phyloP scores from a whole-genome alignment of 306 rosid genomes.

The Quillaja saponaria region DNA sequence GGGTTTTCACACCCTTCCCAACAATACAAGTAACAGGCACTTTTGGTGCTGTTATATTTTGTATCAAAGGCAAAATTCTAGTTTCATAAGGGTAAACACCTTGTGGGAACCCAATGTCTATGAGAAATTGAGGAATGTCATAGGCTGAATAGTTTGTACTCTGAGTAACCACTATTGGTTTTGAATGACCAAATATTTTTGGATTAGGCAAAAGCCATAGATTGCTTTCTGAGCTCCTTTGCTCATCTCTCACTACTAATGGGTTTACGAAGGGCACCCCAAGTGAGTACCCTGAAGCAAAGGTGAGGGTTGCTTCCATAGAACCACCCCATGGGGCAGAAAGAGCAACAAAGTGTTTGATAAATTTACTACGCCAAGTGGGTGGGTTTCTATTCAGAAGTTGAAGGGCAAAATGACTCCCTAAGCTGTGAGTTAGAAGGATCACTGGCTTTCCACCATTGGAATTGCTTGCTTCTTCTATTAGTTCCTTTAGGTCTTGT shows the following conservation, averaged over 20 bases:
- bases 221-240: slow-evolving; percentile 84
- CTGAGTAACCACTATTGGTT: slow-evolving; percentile 52
- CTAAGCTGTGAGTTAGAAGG: slow-evolving; percentile 80
- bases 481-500: slow-evolving; percentile 61
- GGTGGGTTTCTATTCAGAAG: slow-evolving; percentile 61
- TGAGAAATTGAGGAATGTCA: slow-evolving; percentile 60
- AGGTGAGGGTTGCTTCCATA: slow-evolving; percentile 66
- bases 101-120: slow-evolving; percentile 60
- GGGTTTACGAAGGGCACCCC: slow-evolving; percentile 88
- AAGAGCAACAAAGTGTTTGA: slow-evolving; percentile 73
- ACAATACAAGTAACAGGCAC: slow-evolving; percentile 71
- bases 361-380: slow-evolving; percentile 63
- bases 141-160: slow-evolving; percentile 48
- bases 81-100: slow-evolving; percentile 66
- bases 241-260: slow-evolving; percentile 64
- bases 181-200: slow-evolving; percentile 39
- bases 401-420: slow-evolving; percentile 68
- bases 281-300: slow-evolving; percentile 75
- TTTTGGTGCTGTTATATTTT: slow-evolving; percentile 48
- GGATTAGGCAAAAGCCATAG: slow-evolving; percentile 89
- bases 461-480: slow-evolving; percentile 66
- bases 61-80: slow-evolving; percentile 54
- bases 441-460: slow-evolving; percentile 74
- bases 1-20: slow-evolving; percentile 63
- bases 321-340: slow-evolving; percentile 92